Conservation (phyloP, 306 rosid genomes). For the Echinosophora koreensis region DNA sequence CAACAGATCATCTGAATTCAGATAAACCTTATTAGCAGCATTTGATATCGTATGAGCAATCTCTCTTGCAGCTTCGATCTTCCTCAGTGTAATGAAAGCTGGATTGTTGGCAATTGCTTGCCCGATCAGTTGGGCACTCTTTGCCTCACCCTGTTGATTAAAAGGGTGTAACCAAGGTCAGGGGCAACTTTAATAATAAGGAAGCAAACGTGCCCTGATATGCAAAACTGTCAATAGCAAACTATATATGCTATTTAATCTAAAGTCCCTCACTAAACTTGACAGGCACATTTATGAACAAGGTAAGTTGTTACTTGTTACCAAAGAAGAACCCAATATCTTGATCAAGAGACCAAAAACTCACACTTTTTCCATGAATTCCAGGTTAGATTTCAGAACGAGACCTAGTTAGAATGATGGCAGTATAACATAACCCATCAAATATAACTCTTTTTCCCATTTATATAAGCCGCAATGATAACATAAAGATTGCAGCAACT, state of each 20-base stretch:
- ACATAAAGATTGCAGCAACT: slow-evolving; percentile 32
- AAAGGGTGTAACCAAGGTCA: neutral
- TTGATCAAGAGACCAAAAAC: slow-evolving; percentile 12
- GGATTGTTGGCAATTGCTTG: slow-evolving; percentile 83
- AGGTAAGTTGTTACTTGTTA: neutral
- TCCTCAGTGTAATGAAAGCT: slow-evolving; percentile 81
- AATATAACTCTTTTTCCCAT: neutral
- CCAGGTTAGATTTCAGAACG: slow-evolving; percentile 16
- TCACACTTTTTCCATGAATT: neutral
- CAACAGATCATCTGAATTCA: slow-evolving; percentile 78
- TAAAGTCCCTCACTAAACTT: slow-evolving; percentile 16
- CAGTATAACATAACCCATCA: slow-evolving; percentile 23
- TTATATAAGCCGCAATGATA: neutral
- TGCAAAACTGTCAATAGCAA: slow-evolving; percentile 16
- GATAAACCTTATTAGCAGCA: slow-evolving; percentile 70
- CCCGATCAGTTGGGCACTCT: slow-evolving; percentile 82
- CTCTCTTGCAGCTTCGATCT: slow-evolving; percentile 93
- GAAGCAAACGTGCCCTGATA: neutral
- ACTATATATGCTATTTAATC: slow-evolving; percentile 1
- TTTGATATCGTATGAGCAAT: slow-evolving; percentile 73
- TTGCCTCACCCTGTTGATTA: slow-evolving; percentile 79
- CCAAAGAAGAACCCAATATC: slow-evolving; percentile 13
- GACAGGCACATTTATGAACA: slow-evolving; percentile 6
- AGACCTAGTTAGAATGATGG: slow-evolving; percentile 5
- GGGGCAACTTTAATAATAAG: neutral